Evolutionary conservation across 257 asterid species (phyloP).

Genomic region (Lycium barbarum): DNA sequence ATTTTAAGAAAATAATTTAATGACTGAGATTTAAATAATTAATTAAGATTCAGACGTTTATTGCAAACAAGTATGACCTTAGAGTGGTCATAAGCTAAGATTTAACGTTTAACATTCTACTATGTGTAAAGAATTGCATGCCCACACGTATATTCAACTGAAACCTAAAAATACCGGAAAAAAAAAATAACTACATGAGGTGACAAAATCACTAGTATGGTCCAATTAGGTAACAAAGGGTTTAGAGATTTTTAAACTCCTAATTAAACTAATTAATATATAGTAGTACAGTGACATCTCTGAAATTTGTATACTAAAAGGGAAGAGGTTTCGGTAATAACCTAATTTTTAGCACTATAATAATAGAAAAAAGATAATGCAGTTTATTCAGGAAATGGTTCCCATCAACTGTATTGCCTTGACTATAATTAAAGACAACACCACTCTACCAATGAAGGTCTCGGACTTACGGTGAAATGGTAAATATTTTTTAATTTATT

Average conservation of each 20-base stretch:
- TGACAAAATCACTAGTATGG: slow-evolving; percentile 21
- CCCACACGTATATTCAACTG: not conserved
- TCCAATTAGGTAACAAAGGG: not conserved
- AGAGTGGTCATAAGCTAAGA: no score
- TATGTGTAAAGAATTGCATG: not conserved
- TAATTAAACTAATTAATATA: slow-evolving; percentile 4
- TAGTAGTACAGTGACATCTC: slow-evolving; percentile 6
- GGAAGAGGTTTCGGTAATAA: not conserved
- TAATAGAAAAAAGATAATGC: not conserved
- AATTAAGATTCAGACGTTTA: no score
- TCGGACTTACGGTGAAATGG: no score
- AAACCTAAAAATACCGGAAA: not conserved
- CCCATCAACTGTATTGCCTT: not conserved
- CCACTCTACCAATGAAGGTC: not conserved
- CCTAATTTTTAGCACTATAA: not conserved
- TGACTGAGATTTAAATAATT: no score
- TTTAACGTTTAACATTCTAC: no score
- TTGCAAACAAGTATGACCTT: no score
- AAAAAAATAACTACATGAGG: not conserved
- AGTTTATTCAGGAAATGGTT: not conserved
- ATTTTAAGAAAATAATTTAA: no score
- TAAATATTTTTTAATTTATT: no score
- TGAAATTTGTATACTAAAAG: not conserved
- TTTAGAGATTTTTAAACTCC: not conserved
- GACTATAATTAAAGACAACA: not conserved